Base-by-base conservation (phyloP, 495 filamentous ascomycete genomes). In the Daldinia loculata region DNA sequence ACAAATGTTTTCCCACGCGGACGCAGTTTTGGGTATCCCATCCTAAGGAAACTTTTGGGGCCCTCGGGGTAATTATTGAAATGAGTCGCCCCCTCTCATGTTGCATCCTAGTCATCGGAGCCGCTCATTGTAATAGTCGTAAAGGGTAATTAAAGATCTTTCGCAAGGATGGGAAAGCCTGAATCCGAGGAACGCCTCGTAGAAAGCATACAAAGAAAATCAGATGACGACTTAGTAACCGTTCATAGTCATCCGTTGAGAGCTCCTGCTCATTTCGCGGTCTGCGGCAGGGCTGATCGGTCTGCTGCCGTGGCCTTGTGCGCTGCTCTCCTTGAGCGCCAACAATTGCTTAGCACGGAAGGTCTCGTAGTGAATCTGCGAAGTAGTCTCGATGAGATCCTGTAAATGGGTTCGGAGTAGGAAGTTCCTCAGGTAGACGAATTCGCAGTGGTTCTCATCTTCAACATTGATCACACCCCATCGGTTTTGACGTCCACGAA, bases 401-500 rank as follows among this genome's bases (percentile, higher is more conserved):
- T 99, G 92, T 61, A 97, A 86, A 82, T 99, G 95, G 51, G 95
- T 94, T 79, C 95, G 90, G 77, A 93, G 97, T 66, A 99, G 87
- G 88, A 99, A 99, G 86, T 99, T 94, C 75, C 95, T 88, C 66
- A 99, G 88, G 80, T 95, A 97, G 75, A 98, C 91, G 77, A 99
- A 99, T 87, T 99, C 95, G 89, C 95, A 99, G 84, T 99, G 95
- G 82, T 90, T 96, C 85, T 98, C 95, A 73, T 99, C 94, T 84
- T 99, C 95, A 63, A 99, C 95, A 79, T 99, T 98, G 85, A 99
- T 98, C 56, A 98, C 93, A 76, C 95, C 95, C 95, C 95, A 99
- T 82, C 96, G 89, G 86, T 98, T 99, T 82, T 98, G 95, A 63
- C 95, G 93, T 58, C 94, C 95, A 71, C 95, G 95, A 65, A 99